Evolutionary conservation across 768 basidiomycete genomes (phyloP), one percentile per base, ranked within the genome.

Genomic region (Termitomyces titanicus): DNA sequence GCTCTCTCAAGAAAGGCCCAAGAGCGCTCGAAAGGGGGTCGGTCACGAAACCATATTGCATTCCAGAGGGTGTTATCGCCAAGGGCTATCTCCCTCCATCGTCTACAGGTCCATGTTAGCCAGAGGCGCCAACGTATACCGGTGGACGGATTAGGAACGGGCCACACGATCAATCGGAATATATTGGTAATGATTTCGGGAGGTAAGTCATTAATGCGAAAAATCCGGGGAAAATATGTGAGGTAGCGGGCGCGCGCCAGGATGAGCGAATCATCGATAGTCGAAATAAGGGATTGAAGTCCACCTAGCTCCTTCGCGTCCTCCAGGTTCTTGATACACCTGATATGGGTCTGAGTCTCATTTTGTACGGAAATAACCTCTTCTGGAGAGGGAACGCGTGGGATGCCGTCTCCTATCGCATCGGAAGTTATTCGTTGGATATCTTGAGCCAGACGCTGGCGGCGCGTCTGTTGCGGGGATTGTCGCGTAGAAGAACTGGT

Each of bases 161-260:
- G 77, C 85, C 83, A 87, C 38, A 74, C 75, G 35, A 82, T 77
- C 61, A 72, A 72, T 55, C 81, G 85, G 61, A 90, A 80, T 60
- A 91, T 85, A 55, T 81, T 77, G 68, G 68, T 70, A 56, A 89
- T 70, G 53, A 90, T 82, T 65, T 91, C 89, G 29, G 73, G 66
- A 2, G 88, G 89, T 3, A 89, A 75, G 33, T 83, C 75, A 67
- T 79, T 80, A 57, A 89, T 70, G 42, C 79, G 79, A 66, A 88
- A 87, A 33, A 72, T 69, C 22, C 72, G 67, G 38, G 59, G 61
- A 47, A 76, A 73, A 11, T 59, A 60, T 10, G 66, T 49, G 18
- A 63, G 54, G 49, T 72, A 75, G 18, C 68, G 61, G n/a, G 68
- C 43, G 24, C 72, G 72, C 34, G 72, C 69, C 57, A 71, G 45